These are phyloP conservation scores for Cryphonectria nitschkei DNA, from an alignment of 2,329 filamentous ascomycete genomes.

Conservation along the genomic window DNA sequence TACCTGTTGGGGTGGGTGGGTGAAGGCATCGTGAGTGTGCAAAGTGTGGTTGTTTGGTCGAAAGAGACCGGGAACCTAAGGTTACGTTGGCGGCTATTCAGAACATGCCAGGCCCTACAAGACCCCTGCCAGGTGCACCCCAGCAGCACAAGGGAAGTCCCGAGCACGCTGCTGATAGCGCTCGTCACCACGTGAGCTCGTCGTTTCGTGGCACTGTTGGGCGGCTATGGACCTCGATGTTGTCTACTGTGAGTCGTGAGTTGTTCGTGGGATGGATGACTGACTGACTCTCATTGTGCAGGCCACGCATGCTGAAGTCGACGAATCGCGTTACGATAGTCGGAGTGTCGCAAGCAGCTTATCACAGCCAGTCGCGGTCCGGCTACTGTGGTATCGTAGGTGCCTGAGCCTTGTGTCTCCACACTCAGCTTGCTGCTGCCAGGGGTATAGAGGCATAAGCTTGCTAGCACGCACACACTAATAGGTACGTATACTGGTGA, in stretches of 20 bases:
- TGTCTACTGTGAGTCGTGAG: background rate
- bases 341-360: background rate
- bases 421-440: background rate
- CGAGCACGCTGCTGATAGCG: conserved; percentile 13
- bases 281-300: background rate
- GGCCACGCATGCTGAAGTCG: background rate
- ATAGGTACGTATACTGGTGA: background rate
- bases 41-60: conserved; percentile 8
- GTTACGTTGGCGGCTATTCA: conserved; percentile 28
- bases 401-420: conserved; percentile 3
- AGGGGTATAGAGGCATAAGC: background rate
- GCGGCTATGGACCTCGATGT: conserved; percentile 13
- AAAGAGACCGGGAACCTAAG: conserved; percentile 9
- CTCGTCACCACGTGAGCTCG: conserved; percentile 14
- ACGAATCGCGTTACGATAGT: background rate
- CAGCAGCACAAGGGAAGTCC: conserved; percentile 22
- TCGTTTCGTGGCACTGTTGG: background rate
- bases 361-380: background rate
- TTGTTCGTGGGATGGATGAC: background rate
- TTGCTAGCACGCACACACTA: background rate
- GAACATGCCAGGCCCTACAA: background rate
- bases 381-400: background rate
- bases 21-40: conserved; percentile 4
- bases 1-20: background rate
- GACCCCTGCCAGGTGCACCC: conserved; percentile 17